A percentile compares a stretch with the other conserved stretches of the same genome.
Conservation (phyloP, 495 filamentous ascomycete species). For the Penicillium turbatum region DNA sequence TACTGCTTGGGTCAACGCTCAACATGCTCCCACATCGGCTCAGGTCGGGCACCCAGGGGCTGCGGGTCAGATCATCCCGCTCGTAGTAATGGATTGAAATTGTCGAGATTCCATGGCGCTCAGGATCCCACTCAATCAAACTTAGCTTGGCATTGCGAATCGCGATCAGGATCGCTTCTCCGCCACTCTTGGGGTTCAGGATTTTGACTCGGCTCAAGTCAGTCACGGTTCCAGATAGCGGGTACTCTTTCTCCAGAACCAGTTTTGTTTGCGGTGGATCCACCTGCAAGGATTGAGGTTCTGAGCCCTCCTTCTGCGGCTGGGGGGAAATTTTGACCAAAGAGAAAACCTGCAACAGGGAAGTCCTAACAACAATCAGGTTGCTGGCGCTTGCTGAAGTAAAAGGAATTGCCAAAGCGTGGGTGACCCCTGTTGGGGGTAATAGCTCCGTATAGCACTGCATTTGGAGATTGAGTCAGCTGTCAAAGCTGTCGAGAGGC, state of each 20-base stretch:
- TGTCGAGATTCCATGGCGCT: slow-evolving; percentile 69
- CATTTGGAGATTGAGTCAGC: slow-evolving; percentile 38
- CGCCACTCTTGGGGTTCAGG: slow-evolving; percentile 66
- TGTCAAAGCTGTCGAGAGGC: not conserved
- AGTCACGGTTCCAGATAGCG: slow-evolving; percentile 76
- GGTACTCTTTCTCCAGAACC: slow-evolving; percentile 79
- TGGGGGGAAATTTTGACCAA: slow-evolving; percentile 32
- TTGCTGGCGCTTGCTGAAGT: slow-evolving; percentile 70
- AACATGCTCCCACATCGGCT: slow-evolving; percentile 70
- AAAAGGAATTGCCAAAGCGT: slow-evolving; percentile 78
- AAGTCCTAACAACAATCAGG: slow-evolving; percentile 82
- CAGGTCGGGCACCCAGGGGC: slow-evolving; percentile 69
- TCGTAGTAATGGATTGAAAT: slow-evolving; percentile 98
- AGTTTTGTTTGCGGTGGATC: slow-evolving; percentile 59
- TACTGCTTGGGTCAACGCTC: slow-evolving; percentile 82
- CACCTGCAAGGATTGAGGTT: slow-evolving; percentile 38
- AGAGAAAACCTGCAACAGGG: slow-evolving; percentile 83
- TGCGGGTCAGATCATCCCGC: slow-evolving; percentile 74
- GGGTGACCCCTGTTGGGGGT: slow-evolving; percentile 87
- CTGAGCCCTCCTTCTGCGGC: slow-evolving; percentile 40
- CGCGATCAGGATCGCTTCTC: slow-evolving; percentile 77
- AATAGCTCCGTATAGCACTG: slow-evolving; percentile 88
- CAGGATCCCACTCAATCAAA: slow-evolving; percentile 91
- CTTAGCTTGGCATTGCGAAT: slow-evolving; percentile 88
- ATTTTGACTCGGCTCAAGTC: slow-evolving; percentile 73